These are phyloP conservation scores for Metarhizium album DNA, from an alignment of 2,329 filamentous ascomycete species.

Conservation along the genomic window DNA sequence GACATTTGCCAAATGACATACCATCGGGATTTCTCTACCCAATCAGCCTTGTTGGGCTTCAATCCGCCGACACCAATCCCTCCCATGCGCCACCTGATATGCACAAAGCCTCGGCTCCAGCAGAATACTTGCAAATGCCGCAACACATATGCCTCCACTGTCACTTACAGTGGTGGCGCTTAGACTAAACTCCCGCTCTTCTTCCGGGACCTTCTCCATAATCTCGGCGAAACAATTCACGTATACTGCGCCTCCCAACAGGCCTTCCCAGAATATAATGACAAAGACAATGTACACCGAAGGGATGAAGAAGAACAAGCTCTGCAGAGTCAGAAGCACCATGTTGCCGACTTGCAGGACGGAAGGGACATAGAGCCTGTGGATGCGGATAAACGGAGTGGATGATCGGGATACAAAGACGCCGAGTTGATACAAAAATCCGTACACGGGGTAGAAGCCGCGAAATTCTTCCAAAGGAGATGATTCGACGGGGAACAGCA, in stretches of 20 bases:
- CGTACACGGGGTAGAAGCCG: constrained; percentile 90
- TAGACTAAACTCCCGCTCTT: constrained; percentile 83
- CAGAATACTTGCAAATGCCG: constrained; percentile 71
- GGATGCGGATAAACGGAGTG: constrained; percentile 75
- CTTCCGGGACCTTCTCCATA: constrained; percentile 63
- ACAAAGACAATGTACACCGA: constrained; percentile 77
- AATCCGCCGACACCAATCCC: constrained; percentile 59
- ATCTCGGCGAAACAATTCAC: constrained; percentile 96
- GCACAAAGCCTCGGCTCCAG: constrained; percentile 74
- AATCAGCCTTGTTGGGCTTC: constrained; percentile 18
- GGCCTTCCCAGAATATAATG: constrained; percentile 86
- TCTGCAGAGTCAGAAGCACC: constrained; percentile 60
- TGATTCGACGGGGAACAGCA: constrained; percentile 68
- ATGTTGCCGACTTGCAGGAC: constrained; percentile 76
- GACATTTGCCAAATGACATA: neutral
- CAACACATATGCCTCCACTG: constrained; percentile 80
- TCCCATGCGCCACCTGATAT: constrained; percentile 74
- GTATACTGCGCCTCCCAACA: constrained; percentile 85
- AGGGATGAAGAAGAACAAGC: constrained; percentile 71
- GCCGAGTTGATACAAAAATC: constrained; percentile 86
- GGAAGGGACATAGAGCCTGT: constrained; percentile 70
- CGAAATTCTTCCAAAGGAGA: constrained; percentile 75
- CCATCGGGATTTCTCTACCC: neutral
- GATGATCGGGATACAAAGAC: constrained; percentile 92
- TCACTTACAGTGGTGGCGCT: constrained; percentile 88